phyloP scores from a whole-genome alignment of 768 basidiomycete species.

The Tephrocybe sp. region DNA sequence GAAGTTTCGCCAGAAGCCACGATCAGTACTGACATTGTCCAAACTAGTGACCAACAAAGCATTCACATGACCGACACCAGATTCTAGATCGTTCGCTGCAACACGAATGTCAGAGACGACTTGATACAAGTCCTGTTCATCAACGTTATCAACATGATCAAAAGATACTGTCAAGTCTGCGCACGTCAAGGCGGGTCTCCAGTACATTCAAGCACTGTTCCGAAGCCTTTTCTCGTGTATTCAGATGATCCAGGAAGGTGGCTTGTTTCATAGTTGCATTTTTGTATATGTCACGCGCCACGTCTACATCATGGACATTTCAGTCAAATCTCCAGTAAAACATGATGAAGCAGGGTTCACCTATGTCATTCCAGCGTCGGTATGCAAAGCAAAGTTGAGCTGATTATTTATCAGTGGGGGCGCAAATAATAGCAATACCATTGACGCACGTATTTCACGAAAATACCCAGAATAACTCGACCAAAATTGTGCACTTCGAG shows the following conservation, averaged over 20 bases:
- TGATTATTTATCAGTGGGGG: conserved; percentile 21
- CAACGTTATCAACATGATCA: no score
- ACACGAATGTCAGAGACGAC: conserved; percentile 9
- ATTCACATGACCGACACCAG: neutral
- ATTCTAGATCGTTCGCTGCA: conserved; percentile 2
- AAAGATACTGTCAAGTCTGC: no score
- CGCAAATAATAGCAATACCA: conserved; percentile 1
- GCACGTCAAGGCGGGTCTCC: conserved; percentile 26
- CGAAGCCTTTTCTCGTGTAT: conserved; percentile 40
- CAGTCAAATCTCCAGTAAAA: neutral
- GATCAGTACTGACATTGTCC: conserved; percentile 1
- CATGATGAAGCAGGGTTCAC: conserved; percentile 30
- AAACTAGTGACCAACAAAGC: neutral
- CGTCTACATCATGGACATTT: conserved; percentile 36
- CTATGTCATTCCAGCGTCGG: conserved; percentile 73
- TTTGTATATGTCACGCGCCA: conserved; percentile 64
- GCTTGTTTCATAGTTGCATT: conserved; percentile 65
- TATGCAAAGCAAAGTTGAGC: conserved; percentile 80
- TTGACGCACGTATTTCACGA: conserved; percentile 75
- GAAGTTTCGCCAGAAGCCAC: neutral
- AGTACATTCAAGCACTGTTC: conserved; percentile 28
- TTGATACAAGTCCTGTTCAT: conserved; percentile 18
- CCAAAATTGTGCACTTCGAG: conserved; percentile 81
- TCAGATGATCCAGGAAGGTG: conserved; percentile 45
- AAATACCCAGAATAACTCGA: conserved; percentile 85